phyloP scores from a whole-genome alignment of 805 yeast genomes.

The Kodamaea jinghongensis region DNA sequence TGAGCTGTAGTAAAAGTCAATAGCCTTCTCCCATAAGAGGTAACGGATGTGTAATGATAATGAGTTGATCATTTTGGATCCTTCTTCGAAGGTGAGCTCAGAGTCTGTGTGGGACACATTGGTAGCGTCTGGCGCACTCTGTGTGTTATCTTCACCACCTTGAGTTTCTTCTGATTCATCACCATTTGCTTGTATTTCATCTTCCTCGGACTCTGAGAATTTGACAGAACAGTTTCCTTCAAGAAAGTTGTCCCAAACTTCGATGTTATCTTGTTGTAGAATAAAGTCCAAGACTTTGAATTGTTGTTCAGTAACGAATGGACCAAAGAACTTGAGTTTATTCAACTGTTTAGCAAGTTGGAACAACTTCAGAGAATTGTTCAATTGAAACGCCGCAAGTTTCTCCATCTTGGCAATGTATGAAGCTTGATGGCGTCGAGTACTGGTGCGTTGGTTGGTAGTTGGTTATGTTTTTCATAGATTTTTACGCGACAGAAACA shows the following conservation, averaged over 20 bases:
- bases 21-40: slow-evolving; percentile 69
- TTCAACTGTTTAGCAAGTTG: slow-evolving; percentile 35
- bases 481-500: too few relatives aligned
- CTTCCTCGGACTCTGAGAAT: slow-evolving; percentile 28
- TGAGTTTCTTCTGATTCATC: neutral
- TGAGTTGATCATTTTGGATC: slow-evolving; percentile 24
- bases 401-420: slow-evolving; percentile 30
- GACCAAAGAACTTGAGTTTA: slow-evolving; percentile 30
- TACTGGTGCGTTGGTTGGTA: neutral
- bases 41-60: slow-evolving; percentile 65
- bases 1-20: slow-evolving; percentile 43
- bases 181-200: neutral
- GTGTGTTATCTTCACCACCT: too few relatives aligned
- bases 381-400: slow-evolving; percentile 35
- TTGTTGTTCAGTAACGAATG: slow-evolving; percentile 54
- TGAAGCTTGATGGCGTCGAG: neutral
- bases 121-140: slow-evolving; percentile 30
- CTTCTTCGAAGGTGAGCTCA: slow-evolving; percentile 41
- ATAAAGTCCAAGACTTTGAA: slow-evolving; percentile 47
- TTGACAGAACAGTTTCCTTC: slow-evolving; percentile 30
- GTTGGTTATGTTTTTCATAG: too few relatives aligned
- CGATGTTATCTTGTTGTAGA: slow-evolving; percentile 32
- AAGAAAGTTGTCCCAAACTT: slow-evolving; percentile 47
- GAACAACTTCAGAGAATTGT: slow-evolving; percentile 31
- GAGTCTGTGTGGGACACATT: slow-evolving; percentile 22